phyloP scores from a whole-genome alignment of 257 asterid species.

The Verbena officinalis region DNA sequence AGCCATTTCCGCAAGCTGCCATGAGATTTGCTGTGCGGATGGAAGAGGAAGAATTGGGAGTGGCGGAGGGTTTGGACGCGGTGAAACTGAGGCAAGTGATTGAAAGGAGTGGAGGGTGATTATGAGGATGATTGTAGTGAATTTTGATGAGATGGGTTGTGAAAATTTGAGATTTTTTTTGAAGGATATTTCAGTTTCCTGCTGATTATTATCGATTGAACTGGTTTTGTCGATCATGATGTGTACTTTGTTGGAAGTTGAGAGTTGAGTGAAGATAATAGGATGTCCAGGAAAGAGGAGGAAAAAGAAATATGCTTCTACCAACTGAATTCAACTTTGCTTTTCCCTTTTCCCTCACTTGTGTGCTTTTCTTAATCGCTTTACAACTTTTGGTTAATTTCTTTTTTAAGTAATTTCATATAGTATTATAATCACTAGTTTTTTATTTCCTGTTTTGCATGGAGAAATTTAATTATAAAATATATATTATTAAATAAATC shows the following conservation, averaged over 20 bases:
- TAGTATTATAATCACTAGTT: too few relatives aligned
- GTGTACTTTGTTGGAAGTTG: neutral
- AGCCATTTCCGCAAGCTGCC: slow-evolving; percentile 95
- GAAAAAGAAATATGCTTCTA: neutral
- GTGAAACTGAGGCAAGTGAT: slow-evolving; percentile 31
- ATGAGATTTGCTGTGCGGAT: slow-evolving; percentile 68
- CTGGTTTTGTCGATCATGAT: slow-evolving; percentile 23
- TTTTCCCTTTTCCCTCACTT: neutral
- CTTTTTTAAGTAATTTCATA: too few relatives aligned
- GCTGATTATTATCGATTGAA: neutral
- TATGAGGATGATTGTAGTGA: slow-evolving; percentile 23
- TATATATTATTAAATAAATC: too few relatives aligned
- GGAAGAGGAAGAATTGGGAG: slow-evolving; percentile 88
- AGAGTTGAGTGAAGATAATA: neutral
- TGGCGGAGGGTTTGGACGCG: slow-evolving; percentile 69
- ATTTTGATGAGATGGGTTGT: slow-evolving; percentile 25
- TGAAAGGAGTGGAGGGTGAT: slow-evolving; percentile 22
- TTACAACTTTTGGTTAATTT: too few relatives aligned
- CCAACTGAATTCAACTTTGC: neutral
- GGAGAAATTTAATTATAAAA: too few relatives aligned
- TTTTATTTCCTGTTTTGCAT: too few relatives aligned
- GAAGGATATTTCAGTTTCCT: slow-evolving; percentile 7
- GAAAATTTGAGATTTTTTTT: slow-evolving; percentile 16
- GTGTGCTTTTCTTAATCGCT: neutral
- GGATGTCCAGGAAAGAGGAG: neutral